Evolutionary conservation across 805 yeast species (phyloP).

Genomic region (Kuraishia borneana): DNA sequence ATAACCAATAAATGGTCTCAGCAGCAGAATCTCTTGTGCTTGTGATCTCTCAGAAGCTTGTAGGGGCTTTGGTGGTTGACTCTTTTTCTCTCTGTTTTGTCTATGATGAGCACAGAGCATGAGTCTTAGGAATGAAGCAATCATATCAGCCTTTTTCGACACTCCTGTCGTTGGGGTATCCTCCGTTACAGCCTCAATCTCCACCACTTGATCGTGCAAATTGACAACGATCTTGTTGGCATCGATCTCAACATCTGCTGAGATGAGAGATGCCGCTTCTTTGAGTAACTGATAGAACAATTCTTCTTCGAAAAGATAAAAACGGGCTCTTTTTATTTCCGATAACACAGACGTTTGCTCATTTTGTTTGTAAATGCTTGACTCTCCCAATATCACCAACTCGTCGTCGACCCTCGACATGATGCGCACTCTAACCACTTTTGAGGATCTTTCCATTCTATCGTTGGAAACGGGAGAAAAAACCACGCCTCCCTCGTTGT

Average conservation of each 20-base stretch:
- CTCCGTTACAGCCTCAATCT: constrained; percentile 49
- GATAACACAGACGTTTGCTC: constrained; percentile 12
- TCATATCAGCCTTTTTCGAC: constrained; percentile 35
- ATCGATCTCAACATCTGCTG: constrained; percentile 58
- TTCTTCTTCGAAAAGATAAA: constrained; percentile 79
- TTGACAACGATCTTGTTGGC: constrained; percentile 57
- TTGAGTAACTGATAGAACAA: constrained; percentile 64
- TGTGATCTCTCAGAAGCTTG: constrained; percentile 3
- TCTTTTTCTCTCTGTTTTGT: constrained; percentile 28
- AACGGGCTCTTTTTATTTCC: constrained; percentile 59
- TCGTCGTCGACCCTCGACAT: constrained; percentile 44
- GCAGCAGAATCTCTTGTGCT: constrained; percentile 29
- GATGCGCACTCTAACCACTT: constrained; percentile 48
- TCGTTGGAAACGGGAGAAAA: constrained; percentile 22
- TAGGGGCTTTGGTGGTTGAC: constrained; percentile 26
- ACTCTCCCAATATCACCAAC: constrained; percentile 46
- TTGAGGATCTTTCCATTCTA: constrained; percentile 24
- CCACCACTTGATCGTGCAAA: constrained; percentile 53
- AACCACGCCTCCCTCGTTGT: constrained; percentile 29
- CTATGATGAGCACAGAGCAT: constrained; percentile 51
- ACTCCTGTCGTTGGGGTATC: constrained; percentile 16
- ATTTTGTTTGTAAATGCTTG: constrained; percentile 20
- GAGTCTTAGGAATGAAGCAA: constrained; percentile 41
- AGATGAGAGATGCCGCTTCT: constrained; percentile 62
- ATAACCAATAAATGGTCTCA: constrained; percentile 49